phyloP scores from a whole-genome alignment of 208 protist genomes.

The Trichomonas gallinae region DNA sequence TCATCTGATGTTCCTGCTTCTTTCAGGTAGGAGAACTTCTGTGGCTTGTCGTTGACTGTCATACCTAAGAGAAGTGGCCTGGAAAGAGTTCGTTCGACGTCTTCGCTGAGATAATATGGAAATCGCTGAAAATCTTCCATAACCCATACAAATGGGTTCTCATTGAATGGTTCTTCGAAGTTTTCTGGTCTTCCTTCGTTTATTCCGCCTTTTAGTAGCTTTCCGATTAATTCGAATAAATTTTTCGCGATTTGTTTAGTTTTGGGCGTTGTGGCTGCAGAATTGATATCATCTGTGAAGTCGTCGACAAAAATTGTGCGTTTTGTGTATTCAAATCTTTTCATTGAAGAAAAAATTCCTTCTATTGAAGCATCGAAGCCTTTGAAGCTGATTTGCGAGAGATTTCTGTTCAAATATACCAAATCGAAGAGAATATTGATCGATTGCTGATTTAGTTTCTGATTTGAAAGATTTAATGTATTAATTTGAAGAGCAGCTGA shows the following conservation, averaged over 20 bases:
- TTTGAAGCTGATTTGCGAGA: not conserved
- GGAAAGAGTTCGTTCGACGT: not conserved
- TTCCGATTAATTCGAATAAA: not conserved
- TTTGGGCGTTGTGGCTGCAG: not conserved
- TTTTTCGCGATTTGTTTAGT: not conserved
- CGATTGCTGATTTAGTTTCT: not conserved
- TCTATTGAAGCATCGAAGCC: not conserved
- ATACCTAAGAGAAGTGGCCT: not conserved
- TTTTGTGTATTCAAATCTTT: not conserved
- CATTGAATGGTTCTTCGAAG: not conserved
- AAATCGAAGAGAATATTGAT: not conserved
- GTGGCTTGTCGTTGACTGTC: not conserved
- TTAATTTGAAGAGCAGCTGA: not conserved
- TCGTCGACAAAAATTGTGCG: not conserved
- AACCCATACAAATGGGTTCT: not conserved
- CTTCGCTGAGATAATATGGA: not conserved
- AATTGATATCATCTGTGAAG: not conserved
- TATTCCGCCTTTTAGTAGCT: not conserved
- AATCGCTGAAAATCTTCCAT: not conserved
- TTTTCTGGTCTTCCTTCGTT: not conserved
- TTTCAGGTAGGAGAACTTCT: not conserved
- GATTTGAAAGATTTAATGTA: not conserved
- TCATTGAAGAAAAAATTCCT: not conserved
- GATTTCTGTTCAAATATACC: not conserved
- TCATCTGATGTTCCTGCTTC: not conserved